These are phyloP conservation scores for Saccharomyces kudriavzevii DNA, from an alignment of 805 yeast species.

Conservation along the genomic window DNA sequence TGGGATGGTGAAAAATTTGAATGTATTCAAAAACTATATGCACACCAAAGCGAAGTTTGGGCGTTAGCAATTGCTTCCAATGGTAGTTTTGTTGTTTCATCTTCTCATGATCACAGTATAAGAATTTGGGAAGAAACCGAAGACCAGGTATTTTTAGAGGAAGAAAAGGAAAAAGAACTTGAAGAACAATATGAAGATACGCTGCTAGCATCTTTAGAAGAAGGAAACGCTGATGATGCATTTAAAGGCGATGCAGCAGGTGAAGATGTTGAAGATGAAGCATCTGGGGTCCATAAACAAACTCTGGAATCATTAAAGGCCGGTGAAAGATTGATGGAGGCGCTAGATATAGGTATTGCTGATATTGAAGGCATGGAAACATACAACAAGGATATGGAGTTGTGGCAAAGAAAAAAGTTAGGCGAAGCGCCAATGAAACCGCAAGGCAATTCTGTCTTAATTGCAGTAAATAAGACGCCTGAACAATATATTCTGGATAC, in stretches of 20 bases:
- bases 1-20: constrained; percentile 99
- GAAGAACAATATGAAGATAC: constrained; percentile 87
- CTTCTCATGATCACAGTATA: constrained; percentile 89
- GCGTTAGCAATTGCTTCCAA: constrained; percentile 65
- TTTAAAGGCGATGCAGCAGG: constrained; percentile 32
- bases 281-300: constrained; percentile 64
- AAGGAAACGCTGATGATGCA: constrained; percentile 38
- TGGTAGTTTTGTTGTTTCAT: constrained; percentile 67
- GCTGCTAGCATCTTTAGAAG: constrained; percentile 63
- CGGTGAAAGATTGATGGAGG: constrained; percentile 88
- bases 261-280: constrained; percentile 44
- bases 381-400: constrained; percentile 37
- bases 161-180: constrained; percentile 91
- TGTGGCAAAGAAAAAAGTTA: constrained; percentile 37
- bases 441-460: constrained; percentile 58
- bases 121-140: constrained; percentile 91
- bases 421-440: constrained; percentile 52
- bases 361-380: constrained; percentile 54
- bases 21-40: constrained; percentile 76
- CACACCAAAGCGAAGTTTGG: constrained; percentile 94
- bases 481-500: constrained; percentile 72
- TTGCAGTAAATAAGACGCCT: constrained; percentile 64
- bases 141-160: constrained; percentile 93
- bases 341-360: constrained; percentile 70
- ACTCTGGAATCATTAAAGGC: constrained; percentile 88